These are phyloP conservation scores for Phytophthora megakarya DNA, from an alignment of 352 stramenopile species.

Conservation along the genomic window DNA sequence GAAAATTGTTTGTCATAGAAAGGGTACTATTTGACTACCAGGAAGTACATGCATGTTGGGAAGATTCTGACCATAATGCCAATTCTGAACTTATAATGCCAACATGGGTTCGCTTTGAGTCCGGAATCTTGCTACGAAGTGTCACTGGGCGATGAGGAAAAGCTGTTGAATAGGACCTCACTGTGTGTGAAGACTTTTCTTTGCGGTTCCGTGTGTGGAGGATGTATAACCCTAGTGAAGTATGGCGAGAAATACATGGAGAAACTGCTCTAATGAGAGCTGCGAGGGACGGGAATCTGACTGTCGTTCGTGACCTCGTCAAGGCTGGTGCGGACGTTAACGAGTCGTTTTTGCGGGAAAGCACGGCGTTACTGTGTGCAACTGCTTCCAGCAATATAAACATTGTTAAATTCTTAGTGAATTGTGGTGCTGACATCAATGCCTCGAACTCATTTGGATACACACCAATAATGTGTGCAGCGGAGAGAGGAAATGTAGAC, in stretches of 20 bases:
- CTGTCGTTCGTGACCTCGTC: background rate
- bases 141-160: no score
- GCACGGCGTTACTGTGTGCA: background rate
- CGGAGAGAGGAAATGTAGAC: background rate
- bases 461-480: background rate
- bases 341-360: background rate
- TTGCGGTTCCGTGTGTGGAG: background rate
- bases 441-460: background rate
- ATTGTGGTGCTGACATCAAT: background rate
- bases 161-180: no score
- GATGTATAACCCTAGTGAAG: no score
- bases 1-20: no score
- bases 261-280: background rate
- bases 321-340: background rate
- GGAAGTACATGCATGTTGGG: no score
- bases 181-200: no score
- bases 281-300: background rate
- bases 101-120: no score
- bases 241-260: background rate
- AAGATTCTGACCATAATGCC: no score
- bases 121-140: no score
- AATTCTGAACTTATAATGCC: no score
- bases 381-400: background rate
- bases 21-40: no score
- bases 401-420: background rate